Evolutionary conservation across 164 flowering plant genomes (phyloP), one percentile per base, ranked within the genome.

Genomic region (Euptelea pleiosperma): DNA sequence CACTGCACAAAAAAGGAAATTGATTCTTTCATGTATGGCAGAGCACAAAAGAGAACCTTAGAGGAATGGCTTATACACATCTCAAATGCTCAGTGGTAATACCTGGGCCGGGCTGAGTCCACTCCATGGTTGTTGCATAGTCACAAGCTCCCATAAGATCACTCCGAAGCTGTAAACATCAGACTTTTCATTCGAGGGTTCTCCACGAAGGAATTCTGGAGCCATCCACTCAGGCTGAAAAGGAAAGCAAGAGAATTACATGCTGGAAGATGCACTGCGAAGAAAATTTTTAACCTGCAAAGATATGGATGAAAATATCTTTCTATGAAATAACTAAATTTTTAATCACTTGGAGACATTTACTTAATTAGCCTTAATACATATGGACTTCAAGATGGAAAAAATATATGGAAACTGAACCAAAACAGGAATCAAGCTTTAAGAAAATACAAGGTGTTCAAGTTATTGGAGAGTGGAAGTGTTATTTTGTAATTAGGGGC

Each of bases 181-280:
- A 51, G 97, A 87, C 50, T 87, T 93, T 73, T 93, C 97, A 70
- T 89, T 81, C 24, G 94, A 73, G 19, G 97, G 97, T 69, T 90
- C 97, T 45, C 96, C 97, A 25, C 97, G 96, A 51, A 90, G 96
- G 57, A 93, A 89, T 59, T 92, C 98, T 47, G 98, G 98, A 68
- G 96, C 98, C 98, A 92, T 92, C 98, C 98, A 92, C 75, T 89
- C 98, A 10, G 98, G 98, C 98, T 92, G 87, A 72, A 79, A 75
- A 40, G 52, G 64, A 67, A 77, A 72, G 35, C 43, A 68, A 68
- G 29, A 70, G 57, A 68, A 64, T 77, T 71, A 72, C 65, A 56
- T 61, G 70, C 40, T 58, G 63, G 58, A 57, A 57, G 69, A 63
- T 56, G 66, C 52, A 58, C 49, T 45, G 70, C 26, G 22, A 54